A percentile compares a stretch with the other conserved stretches of the same genome.
These are phyloP conservation scores for Biscutella laevigata DNA, from an alignment of 441 rosid genomes.

Conservation along the genomic window DNA sequence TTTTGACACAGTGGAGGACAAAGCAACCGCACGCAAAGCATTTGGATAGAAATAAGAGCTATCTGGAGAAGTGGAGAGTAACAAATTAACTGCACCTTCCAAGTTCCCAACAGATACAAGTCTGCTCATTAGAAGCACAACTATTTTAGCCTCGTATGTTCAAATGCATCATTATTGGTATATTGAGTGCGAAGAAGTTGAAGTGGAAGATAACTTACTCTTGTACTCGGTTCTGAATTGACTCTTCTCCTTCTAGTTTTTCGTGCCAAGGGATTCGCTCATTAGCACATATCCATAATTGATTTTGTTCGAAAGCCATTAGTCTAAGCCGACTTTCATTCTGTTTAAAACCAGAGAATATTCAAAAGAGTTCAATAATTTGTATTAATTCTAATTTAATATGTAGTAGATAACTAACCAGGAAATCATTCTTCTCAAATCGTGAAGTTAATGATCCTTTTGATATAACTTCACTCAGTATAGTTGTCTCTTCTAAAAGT, in stretches of 20 bases:
- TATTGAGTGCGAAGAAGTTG: too few relatives aligned
- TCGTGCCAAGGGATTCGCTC: slow-evolving; percentile 87
- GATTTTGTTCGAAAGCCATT: slow-evolving; percentile 82
- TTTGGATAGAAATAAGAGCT: slow-evolving; percentile 77
- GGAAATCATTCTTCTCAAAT: slow-evolving; percentile 27
- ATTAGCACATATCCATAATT: slow-evolving; percentile 67
- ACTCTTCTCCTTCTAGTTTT: slow-evolving; percentile 80
- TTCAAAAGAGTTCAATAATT: background rate
- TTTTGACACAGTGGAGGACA: slow-evolving; percentile 80
- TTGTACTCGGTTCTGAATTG: slow-evolving; percentile 77
- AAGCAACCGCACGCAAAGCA: slow-evolving; percentile 86
- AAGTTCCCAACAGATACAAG: slow-evolving; percentile 79
- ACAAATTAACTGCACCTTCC: slow-evolving; percentile 79
- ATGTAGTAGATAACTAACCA: slow-evolving; percentile 38
- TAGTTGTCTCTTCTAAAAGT: slow-evolving; percentile 35
- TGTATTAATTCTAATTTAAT: background rate
- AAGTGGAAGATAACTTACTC: slow-evolving; percentile 41
- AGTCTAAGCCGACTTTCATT: slow-evolving; percentile 48
- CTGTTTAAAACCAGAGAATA: slow-evolving; percentile 32
- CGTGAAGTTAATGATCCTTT: slow-evolving; percentile 40
- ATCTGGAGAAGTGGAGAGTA: slow-evolving; percentile 83
- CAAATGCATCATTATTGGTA: too few relatives aligned
- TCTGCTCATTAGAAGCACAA: slow-evolving; percentile 27
- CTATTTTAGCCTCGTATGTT: background rate
- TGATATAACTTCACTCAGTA: slow-evolving; percentile 44